phyloP scores from a whole-genome alignment of 1,284 basidiomycete species.

The Fomes fomentarius region DNA sequence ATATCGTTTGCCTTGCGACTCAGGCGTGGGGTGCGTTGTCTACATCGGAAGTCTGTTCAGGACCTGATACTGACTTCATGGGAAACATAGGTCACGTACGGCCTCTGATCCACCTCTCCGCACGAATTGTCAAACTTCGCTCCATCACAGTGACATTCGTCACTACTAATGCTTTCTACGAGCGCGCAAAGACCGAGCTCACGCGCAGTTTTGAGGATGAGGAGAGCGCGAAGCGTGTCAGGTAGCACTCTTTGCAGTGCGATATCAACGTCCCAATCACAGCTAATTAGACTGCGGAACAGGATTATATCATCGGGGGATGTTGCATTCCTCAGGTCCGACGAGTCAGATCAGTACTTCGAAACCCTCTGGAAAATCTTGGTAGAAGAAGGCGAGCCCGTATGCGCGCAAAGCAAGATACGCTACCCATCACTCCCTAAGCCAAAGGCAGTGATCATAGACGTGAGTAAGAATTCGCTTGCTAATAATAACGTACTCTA shows the following conservation, averaged over 20 bases:
- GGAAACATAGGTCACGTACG: neutral
- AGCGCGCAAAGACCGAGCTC: constrained; percentile 4
- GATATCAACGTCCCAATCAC: no score
- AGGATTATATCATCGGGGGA: neutral
- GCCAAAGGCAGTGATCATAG: constrained; percentile 13
- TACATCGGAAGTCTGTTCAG: no score
- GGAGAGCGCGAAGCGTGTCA: neutral
- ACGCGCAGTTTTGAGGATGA: constrained; percentile 10
- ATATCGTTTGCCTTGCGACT: neutral
- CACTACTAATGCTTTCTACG: constrained; percentile 4
- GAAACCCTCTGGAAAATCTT: neutral
- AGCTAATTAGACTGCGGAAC: neutral
- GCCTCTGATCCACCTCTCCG: neutral
- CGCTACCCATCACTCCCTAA: neutral
- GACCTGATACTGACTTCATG: neutral
- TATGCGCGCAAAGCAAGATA: constrained; percentile 4
- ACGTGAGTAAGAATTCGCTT: no score
- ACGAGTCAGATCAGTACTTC: neutral
- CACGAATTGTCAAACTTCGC: neutral
- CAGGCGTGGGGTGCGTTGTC: neutral
- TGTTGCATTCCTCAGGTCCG: neutral
- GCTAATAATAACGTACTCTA: neutral
- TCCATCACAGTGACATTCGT: constrained; percentile 8
- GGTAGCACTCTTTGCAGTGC: no score
- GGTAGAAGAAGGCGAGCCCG: neutral